Base-by-base conservation (phyloP, 805 yeast species). In the Metschnikowia peoriensis region DNA sequence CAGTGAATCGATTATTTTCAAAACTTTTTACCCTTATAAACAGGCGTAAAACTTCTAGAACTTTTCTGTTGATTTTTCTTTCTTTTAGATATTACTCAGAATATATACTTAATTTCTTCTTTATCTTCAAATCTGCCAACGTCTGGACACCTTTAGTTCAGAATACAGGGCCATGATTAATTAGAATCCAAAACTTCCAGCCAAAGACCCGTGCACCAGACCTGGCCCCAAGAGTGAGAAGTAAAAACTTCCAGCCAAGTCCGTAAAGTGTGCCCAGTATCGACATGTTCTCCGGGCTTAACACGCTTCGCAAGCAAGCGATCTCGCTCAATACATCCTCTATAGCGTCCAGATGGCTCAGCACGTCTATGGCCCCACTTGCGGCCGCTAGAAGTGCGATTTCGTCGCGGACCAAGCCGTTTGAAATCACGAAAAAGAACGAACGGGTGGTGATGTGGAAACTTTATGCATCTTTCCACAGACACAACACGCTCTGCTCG, bases 401-500 rank as follows among this genome's bases (percentile, higher is more conserved):
- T 8, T 38, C 49, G 28, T 28, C 49, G 16, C 48, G 49, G 12
- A 34, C 46, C 12, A 50, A 50, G 49, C 49, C 52, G 15, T 50
- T 50, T 22, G 50, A 41, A 11, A 45, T 41, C 46, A 40, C 48
- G 39, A 54, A 50, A 46, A 48, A 46, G 39, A 63, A 60, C 45
- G 67, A 68, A 56, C 59, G 70, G 68, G 63, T 72, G 27, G 85
- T 86, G 28, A 83, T 84, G 63, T 86, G 90, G 74, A 83, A 88
- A 49, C 67, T 93, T 50, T 88, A 88, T 69, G 89, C 90, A 53
- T 72, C 77, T 32, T 92, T 91, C 72, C 82, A 86, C 50, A 84
- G 84, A 65, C 93, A 92, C 73, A 92, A 92, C 75, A 88, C 96
- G 1, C 83, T 85, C 61, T 73, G 88, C 54, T 86, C 97, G 10